Conservation (phyloP, 2,329 filamentous ascomycete genomes). For the Pezicula rhizophila region DNA sequence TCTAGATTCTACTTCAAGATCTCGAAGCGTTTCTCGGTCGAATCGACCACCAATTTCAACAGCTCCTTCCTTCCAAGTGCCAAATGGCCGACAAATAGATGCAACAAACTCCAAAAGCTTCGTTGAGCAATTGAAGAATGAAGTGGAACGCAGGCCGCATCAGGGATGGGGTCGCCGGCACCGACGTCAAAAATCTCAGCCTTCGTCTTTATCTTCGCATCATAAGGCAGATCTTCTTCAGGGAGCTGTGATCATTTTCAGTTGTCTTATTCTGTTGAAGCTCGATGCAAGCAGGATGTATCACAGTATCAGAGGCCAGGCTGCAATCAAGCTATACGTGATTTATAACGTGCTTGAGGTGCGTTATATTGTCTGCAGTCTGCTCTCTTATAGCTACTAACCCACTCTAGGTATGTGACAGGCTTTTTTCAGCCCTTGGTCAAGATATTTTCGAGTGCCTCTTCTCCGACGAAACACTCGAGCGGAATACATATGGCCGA, state of each 20-base stretch:
- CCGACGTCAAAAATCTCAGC: slow-evolving; percentile 73
- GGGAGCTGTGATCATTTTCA: slow-evolving; percentile 79
- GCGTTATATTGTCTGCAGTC: slow-evolving; percentile 10
- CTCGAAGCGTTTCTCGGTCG: slow-evolving; percentile 22
- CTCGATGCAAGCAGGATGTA: slow-evolving; percentile 98
- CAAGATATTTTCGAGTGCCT: slow-evolving; percentile 96
- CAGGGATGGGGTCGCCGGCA: slow-evolving; percentile 41
- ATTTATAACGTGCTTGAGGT: slow-evolving; percentile 96
- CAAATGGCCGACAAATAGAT: slow-evolving; percentile 13
- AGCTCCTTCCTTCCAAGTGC: slow-evolving; percentile 19
- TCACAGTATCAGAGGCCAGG: slow-evolving; percentile 92
- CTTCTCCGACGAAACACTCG: slow-evolving; percentile 87
- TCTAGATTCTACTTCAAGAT: slow-evolving; percentile 16
- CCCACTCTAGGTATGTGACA: slow-evolving; percentile 85
- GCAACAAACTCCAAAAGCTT: slow-evolving; percentile 5
- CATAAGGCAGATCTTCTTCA: slow-evolving; percentile 95
- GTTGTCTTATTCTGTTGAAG: slow-evolving; percentile 77
- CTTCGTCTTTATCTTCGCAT: slow-evolving; percentile 76
- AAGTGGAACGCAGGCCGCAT: slow-evolving; percentile 20
- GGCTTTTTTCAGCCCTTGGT: slow-evolving; percentile 81
- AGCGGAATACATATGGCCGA: slow-evolving; percentile 78
- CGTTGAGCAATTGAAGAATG: slow-evolving; percentile 14
- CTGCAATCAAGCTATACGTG: slow-evolving; percentile 95
- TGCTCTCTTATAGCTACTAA: slow-evolving; percentile 37
- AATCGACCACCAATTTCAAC: slow-evolving; percentile 19